Percentiles rank a stretch among this genome's conserved stretches.
Evolutionary conservation across 179 eudicot species (phyloP).

Genomic region (Camellia oleifera): DNA sequence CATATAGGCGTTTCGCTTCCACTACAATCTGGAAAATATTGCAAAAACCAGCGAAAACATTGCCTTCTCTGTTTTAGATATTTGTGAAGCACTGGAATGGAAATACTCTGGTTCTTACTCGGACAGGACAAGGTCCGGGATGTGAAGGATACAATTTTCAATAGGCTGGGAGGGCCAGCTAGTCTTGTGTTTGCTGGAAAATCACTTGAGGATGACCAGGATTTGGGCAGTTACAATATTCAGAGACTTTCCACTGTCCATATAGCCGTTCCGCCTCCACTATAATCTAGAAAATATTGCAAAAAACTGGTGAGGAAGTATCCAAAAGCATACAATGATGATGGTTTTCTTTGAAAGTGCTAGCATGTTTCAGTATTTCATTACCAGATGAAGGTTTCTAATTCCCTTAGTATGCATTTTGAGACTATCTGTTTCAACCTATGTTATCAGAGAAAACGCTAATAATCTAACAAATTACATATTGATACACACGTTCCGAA

Average conservation of each 20-base stretch:
- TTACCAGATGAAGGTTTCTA: not conserved
- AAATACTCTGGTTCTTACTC: too few relatives aligned
- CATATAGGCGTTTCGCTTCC: too few relatives aligned
- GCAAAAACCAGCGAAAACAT: too few relatives aligned
- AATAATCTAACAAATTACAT: too few relatives aligned
- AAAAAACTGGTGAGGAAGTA: not conserved
- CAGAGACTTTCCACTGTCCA: conserved; percentile 21
- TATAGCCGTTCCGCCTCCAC: too few relatives aligned
- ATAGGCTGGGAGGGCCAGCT: conserved; percentile 4
- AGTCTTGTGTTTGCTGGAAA: conserved; percentile 15
- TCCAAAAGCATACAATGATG: not conserved
- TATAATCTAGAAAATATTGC: too few relatives aligned
- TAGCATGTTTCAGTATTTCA: not conserved
- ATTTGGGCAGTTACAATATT: conserved; percentile 21
- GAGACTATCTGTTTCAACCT: not conserved
- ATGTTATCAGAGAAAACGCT: too few relatives aligned
- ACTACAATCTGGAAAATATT: too few relatives aligned
- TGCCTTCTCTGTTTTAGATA: too few relatives aligned
- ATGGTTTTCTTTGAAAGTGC: not conserved
- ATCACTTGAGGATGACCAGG: conserved; percentile 6
- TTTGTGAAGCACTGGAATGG: too few relatives aligned
- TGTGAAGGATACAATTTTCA: conserved; percentile 18
- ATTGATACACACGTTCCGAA: too few relatives aligned
- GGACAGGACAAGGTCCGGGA: too few relatives aligned
- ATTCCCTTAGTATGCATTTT: not conserved